Conservation (phyloP, 2,329 filamentous ascomycete species). For the Dothistroma pini region DNA sequence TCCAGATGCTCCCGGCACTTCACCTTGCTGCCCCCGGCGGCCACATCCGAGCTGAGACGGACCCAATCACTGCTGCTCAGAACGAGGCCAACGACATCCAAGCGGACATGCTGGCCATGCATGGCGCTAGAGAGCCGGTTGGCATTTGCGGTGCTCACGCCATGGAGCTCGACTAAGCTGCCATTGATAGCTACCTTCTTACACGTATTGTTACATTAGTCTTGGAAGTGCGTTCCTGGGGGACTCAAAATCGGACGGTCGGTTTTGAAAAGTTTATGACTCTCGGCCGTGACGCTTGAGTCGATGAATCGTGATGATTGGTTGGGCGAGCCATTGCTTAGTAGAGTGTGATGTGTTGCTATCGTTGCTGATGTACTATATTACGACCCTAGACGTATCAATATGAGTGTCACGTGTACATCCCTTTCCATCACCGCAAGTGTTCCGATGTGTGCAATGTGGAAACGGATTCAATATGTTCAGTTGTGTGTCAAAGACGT, state of each 20-base stretch:
- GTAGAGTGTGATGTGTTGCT: constrained; percentile 5
- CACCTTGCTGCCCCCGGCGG: constrained; percentile 35
- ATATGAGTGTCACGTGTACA: not conserved
- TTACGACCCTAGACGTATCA: constrained; percentile 14
- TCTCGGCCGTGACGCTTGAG: constrained; percentile 22
- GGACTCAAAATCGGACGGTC: constrained; percentile 8
- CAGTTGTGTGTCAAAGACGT: not conserved
- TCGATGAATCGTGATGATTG: constrained; percentile 1
- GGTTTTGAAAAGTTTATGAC: constrained; percentile 3
- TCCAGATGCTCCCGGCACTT: constrained; percentile 34
- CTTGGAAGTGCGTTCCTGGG: constrained; percentile 9
- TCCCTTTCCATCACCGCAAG: not conserved
- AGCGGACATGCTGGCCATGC: constrained; percentile 16
- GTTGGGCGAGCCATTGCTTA: constrained; percentile 2
- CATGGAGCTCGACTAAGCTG: constrained; percentile 33
- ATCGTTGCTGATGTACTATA: constrained; percentile 9
- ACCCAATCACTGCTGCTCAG: constrained; percentile 28
- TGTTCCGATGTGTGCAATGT: not conserved
- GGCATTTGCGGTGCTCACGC: constrained; percentile 31
- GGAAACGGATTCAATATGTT: too few species aligned
- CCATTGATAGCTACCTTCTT: not conserved
- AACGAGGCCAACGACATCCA: constrained; percentile 24
- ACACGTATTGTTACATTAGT: constrained; percentile 9
- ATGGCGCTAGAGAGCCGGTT: constrained; percentile 14
- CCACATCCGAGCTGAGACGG: constrained; percentile 29